These are phyloP conservation scores for Kazachstania sp. DNA, from an alignment of 1,139 yeast genomes.

Conservation along the genomic window DNA sequence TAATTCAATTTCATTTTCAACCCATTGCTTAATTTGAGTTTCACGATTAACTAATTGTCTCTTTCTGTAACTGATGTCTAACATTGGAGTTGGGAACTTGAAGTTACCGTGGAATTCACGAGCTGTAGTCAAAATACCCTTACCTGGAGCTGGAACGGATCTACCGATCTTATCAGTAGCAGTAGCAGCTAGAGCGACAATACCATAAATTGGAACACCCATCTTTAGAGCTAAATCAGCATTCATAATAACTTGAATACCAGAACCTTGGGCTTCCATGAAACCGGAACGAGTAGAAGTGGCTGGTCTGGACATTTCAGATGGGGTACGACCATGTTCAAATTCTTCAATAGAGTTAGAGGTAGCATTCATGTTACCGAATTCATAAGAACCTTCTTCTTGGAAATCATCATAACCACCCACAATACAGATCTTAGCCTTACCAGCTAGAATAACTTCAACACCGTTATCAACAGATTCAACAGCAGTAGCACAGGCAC, in stretches of 20 bases:
- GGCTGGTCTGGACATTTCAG: slow-evolving; percentile 97
- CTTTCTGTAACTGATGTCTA: slow-evolving; percentile 88
- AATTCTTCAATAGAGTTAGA: slow-evolving; percentile 80
- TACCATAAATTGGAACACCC: slow-evolving; percentile 99
- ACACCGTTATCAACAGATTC: slow-evolving; percentile 96
- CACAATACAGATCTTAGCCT: slow-evolving; percentile 91
- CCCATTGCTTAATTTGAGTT: slow-evolving; percentile 73
- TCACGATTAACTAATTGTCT: slow-evolving; percentile 81
- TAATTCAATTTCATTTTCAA: slow-evolving; percentile 67
- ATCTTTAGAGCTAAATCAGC: slow-evolving; percentile 88
- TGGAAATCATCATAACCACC: slow-evolving; percentile 99
- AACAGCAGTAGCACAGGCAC: slow-evolving; percentile 98
- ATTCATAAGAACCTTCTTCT: slow-evolving; percentile 96
- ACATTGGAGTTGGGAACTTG: slow-evolving; percentile 71
- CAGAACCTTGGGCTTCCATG: slow-evolving; percentile 99
- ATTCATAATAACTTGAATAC: slow-evolving; percentile 93
- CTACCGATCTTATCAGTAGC: slow-evolving; percentile 98
- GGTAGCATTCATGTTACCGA: slow-evolving; percentile 98
- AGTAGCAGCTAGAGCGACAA: slow-evolving; percentile 88
- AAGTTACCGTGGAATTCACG: slow-evolving; percentile 82
- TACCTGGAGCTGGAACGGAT: slow-evolving; percentile 99
- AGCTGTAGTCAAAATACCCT: slow-evolving; percentile 97
- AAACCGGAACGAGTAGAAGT: slow-evolving; percentile 94
- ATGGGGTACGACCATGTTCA: slow-evolving; percentile 94
- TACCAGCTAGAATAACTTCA: slow-evolving; percentile 84